These are phyloP conservation scores for Neoboletus brunneissimus DNA, from an alignment of 768 basidiomycete genomes.

Conservation along the genomic window DNA sequence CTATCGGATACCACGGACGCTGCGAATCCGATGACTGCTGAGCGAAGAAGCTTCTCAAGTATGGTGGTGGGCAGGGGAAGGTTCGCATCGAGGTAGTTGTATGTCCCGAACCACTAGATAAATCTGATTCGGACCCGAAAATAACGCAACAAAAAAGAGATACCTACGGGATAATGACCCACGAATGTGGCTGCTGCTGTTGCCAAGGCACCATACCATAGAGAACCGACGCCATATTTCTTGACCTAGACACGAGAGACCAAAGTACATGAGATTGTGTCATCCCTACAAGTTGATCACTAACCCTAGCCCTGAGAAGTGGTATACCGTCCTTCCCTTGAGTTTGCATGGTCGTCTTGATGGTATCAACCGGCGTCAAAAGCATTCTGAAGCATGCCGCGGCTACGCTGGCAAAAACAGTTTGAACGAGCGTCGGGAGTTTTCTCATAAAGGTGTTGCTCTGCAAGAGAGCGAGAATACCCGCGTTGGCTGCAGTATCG, in stretches of 20 bases:
- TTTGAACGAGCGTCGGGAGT: constrained; percentile 67
- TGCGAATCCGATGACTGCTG: constrained; percentile 88
- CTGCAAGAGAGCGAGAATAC: constrained; percentile 81
- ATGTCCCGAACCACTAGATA: constrained; percentile 75
- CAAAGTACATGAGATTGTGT: background rate
- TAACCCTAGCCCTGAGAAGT: constrained; percentile 65
- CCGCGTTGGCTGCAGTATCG: constrained; percentile 92
- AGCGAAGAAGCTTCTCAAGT: constrained; percentile 62
- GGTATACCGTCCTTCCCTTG: constrained; percentile 69
- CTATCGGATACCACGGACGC: constrained; percentile 87
- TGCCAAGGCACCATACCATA: constrained; percentile 92
- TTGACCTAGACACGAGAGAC: constrained; percentile 48
- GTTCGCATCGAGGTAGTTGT: constrained; percentile 70
- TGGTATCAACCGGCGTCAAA: constrained; percentile 89
- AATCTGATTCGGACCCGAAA: constrained; percentile 2
- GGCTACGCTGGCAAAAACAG: constrained; percentile 71
- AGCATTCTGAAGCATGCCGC: constrained; percentile 87
- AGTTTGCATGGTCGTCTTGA: constrained; percentile 95
- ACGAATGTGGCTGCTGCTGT: constrained; percentile 94
- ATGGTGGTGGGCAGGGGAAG: constrained; percentile 57
- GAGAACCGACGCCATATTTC: constrained; percentile 67
- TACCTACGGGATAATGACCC: constrained; percentile 78
- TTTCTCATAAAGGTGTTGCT: constrained; percentile 68
- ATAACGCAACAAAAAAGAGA: background rate
- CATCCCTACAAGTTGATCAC: constrained; percentile 8